Evolutionary conservation across 2,329 filamentous ascomycete genomes (phyloP).

Genomic region (Penicillium sp.): DNA sequence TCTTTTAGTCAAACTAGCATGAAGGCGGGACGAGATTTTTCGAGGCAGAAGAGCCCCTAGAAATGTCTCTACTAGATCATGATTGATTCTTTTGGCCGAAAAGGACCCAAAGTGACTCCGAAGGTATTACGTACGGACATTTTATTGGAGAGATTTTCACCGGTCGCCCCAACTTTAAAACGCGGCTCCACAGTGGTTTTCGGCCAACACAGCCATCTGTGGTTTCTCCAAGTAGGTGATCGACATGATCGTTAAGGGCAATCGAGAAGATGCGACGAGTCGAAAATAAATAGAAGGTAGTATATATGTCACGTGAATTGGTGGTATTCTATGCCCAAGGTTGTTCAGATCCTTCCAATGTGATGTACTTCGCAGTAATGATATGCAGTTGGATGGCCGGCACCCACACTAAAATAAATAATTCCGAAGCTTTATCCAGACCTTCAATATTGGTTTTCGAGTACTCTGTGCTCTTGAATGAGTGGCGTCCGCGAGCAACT

Average conservation of each 20-base stretch:
- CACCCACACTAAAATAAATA: not conserved
- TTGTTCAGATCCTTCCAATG: constrained; percentile 27
- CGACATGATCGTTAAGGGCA: too few species aligned
- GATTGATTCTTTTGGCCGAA: constrained; percentile 20
- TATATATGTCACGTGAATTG: not conserved
- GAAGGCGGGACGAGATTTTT: not conserved
- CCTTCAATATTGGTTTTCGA: constrained; percentile 20
- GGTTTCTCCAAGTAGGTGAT: not conserved
- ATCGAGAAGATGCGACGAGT: not conserved
- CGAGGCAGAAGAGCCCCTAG: not conserved
- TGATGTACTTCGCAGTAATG: constrained; percentile 29
- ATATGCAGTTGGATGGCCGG: constrained; percentile 48
- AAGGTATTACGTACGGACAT: constrained; percentile 17
- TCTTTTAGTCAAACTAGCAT: not conserved
- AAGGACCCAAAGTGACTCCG: constrained; percentile 15
- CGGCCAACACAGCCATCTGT: not conserved
- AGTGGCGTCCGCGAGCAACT: not conserved
- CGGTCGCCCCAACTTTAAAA: constrained; percentile 14
- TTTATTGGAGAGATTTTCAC: constrained; percentile 14
- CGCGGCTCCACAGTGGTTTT: constrained; percentile 4
- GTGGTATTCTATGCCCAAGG: not conserved
- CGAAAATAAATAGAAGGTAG: not conserved
- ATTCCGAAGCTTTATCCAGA: not conserved
- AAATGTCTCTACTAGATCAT: constrained; percentile 1
- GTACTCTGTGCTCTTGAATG: not conserved